Evolutionary conservation across 768 basidiomycete species (phyloP), one percentile per base, ranked within the genome.

Genomic region (Russula sp.): DNA sequence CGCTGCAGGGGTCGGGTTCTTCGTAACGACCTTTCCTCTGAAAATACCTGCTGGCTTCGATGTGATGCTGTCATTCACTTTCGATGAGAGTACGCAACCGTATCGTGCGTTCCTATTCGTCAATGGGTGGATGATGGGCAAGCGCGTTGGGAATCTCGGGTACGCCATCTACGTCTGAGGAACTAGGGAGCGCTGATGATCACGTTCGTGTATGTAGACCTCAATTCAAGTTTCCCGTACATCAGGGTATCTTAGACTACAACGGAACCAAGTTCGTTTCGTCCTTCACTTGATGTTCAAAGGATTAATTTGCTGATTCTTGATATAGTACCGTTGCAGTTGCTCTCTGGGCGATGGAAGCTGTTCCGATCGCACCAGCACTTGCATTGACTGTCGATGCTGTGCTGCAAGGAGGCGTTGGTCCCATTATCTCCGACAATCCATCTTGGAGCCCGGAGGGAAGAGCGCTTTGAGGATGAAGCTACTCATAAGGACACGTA

Each of bases 91-190:
- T 6, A 79, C 79, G 4, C 84, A 88, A 68, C 80, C 88, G 27
- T 92, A 91, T 69, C 81, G 90, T 16, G 84, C 86, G 3, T 77
- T 84, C 49, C 67, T 93, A 47, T 92, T 89, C 62, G 86, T 93
- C 20, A 92, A 94, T 68, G 91, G 91, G 13, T 94, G 91, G 91
- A 87, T 88, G 83, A 89, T 89, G 83, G 91, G 91, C 9, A 92
- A 91, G 70, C 70, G 74, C 3, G 74, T 72, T 4, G 72, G 71
- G 9, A 75, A 73, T 52, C 67, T 73, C 22, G 75, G 74, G 68
- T 69, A 50, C 34, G 67, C 18, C n/a, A 27, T 16, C 48, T 22
- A 31, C 2, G 14, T 34, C 14, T 66, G 42, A 62, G 35, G 57
- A 45, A 47, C 4, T 27, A 22, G 45, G 35, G 34, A 37, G 34